These are phyloP conservation scores for Magnusiomyces paraingens DNA, from an alignment of 1,139 yeast genomes.

Conservation along the genomic window DNA sequence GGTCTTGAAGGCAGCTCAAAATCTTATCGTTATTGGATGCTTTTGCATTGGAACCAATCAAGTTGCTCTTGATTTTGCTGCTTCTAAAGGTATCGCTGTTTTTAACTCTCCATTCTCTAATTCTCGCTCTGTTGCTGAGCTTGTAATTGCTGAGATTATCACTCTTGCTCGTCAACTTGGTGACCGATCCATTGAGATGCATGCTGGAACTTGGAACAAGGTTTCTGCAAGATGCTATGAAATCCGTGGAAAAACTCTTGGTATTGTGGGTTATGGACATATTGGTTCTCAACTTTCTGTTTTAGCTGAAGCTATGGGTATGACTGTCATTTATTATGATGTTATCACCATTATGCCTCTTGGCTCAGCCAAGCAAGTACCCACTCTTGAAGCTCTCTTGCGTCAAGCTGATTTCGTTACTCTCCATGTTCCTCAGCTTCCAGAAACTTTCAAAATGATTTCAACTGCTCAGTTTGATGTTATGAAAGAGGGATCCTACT, in stretches of 20 bases:
- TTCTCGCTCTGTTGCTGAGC: conserved; percentile 97
- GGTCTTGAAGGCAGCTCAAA: conserved; percentile 76
- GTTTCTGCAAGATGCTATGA: conserved; percentile 97
- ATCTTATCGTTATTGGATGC: conserved; percentile 89
- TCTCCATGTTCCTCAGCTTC: conserved; percentile 89
- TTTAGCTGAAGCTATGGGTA: conserved; percentile 95
- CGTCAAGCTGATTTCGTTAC: conserved; percentile 80
- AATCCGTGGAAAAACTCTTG: conserved; percentile 96
- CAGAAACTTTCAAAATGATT: conserved; percentile 87
- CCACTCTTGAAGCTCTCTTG: conserved; percentile 75
- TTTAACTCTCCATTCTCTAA: conserved; percentile 98
- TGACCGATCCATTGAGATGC: conserved; percentile 93
- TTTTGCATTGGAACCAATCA: conserved; percentile 99
- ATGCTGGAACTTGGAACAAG: conserved; percentile 97
- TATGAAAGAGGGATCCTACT: conserved; percentile 94
- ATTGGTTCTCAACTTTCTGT: conserved; percentile 97
- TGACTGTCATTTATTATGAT: conserved; percentile 93
- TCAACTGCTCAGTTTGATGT: conserved; percentile 88
- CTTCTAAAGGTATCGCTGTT: conserved; percentile 88
- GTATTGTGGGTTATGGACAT: conserved; percentile 97
- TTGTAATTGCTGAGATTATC: conserved; percentile 92
- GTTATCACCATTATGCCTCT: conserved; percentile 88
- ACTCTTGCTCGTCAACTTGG: conserved; percentile 94
- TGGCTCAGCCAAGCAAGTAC: conserved; percentile 95
- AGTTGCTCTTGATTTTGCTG: conserved; percentile 89